phyloP scores from a whole-genome alignment of 441 rosid genomes.

The Theobroma grandiflorum region DNA sequence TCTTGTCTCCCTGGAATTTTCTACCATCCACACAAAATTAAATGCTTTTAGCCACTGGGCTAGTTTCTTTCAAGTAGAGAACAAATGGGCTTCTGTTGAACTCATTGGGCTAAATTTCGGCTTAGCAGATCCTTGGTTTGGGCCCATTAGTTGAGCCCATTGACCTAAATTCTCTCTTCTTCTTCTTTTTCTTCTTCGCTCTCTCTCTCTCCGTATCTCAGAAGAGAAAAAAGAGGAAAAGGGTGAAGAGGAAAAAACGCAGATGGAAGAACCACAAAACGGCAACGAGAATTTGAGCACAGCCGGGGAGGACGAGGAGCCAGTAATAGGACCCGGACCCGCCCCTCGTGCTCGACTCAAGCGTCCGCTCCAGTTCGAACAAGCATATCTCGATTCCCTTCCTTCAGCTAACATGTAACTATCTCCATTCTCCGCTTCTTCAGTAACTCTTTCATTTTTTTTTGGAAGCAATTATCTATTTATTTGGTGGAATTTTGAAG shows the following conservation, averaged over 20 bases:
- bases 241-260: background rate
- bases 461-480: background rate
- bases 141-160: background rate
- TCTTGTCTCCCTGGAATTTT: no score
- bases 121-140: background rate
- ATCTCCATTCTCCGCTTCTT: background rate
- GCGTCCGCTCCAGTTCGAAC: slow-evolving; percentile 94
- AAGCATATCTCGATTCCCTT: slow-evolving; percentile 86
- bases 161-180: background rate
- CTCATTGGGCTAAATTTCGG: background rate
- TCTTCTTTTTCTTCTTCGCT: background rate
- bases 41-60: no score
- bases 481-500: background rate
- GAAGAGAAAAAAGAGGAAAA: background rate
- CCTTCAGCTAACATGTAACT: slow-evolving; percentile 89
- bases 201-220: background rate
- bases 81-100: background rate
- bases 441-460: slow-evolving; percentile 4
- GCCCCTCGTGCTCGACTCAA: slow-evolving; percentile 71
- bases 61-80: no score
- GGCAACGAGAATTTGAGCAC: slow-evolving; percentile 40
- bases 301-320: slow-evolving; percentile 52
- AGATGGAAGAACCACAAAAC: slow-evolving; percentile 65
- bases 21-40: no score
- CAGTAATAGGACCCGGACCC: slow-evolving; percentile 77